Conservation (phyloP, 2,329 filamentous ascomycete species). For the Chaetomiaceae sp. region DNA sequence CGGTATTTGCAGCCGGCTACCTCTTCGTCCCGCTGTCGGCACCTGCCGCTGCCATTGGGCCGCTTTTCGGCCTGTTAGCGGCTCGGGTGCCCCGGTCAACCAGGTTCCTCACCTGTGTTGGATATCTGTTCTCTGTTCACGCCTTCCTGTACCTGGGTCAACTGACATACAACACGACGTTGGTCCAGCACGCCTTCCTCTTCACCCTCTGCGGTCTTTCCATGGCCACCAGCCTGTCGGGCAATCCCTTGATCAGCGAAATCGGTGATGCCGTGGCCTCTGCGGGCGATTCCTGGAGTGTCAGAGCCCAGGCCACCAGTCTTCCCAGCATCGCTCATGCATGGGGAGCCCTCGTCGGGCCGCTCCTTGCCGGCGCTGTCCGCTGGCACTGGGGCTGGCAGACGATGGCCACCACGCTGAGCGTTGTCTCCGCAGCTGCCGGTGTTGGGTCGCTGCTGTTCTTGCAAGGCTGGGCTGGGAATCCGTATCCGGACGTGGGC, state of each 20-base stretch:
- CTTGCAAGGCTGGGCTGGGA: conserved; percentile 25
- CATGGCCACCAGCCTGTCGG: conserved; percentile 20
- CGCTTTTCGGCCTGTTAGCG: conserved; percentile 14
- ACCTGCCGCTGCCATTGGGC: conserved; percentile 21
- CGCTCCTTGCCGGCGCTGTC: conserved; percentile 20
- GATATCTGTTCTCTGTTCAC: conserved; percentile 21
- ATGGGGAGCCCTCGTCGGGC: conserved; percentile 25
- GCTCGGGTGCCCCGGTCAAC: conserved; percentile 15
- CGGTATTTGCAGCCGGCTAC: conserved; percentile 14
- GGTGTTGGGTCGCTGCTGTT: conserved; percentile 20
- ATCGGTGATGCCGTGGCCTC: conserved; percentile 12
- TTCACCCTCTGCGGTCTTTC: conserved; percentile 21
- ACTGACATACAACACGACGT: conserved; percentile 1
- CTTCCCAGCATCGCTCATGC: conserved; percentile 20
- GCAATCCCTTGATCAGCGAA: conserved; percentile 22
- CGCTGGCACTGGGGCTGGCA: conserved; percentile 22
- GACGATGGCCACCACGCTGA: conserved; percentile 18
- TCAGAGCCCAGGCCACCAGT: conserved; percentile 13
- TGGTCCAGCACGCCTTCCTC: conserved; percentile 9
- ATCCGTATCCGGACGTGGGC: not conserved
- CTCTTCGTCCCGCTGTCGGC: conserved; percentile 22
- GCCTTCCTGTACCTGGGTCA: conserved; percentile 20
- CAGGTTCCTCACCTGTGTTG: conserved; percentile 19
- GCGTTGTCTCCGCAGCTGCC: conserved; percentile 10
- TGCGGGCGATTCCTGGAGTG: conserved; percentile 4